Conservation (phyloP, 2,329 filamentous ascomycete genomes). For the Aschersonia sp. region DNA sequence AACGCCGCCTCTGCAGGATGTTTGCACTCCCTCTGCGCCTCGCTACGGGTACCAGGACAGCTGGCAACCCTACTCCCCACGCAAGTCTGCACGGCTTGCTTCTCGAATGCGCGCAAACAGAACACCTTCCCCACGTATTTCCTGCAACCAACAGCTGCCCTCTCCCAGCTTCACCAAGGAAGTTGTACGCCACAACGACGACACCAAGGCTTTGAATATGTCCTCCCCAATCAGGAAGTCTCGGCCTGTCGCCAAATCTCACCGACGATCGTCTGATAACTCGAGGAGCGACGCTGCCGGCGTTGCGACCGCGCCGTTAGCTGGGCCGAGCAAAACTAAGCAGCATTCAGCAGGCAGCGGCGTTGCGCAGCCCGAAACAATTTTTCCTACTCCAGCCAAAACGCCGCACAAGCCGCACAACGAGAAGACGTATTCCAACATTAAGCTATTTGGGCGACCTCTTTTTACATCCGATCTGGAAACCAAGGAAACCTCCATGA, state of each 20-base stretch:
- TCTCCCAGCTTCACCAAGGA: conserved; percentile 20
- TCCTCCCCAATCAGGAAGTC: conserved; percentile 37
- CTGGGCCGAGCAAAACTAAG: conserved; percentile 12
- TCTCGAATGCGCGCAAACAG: conserved; percentile 34
- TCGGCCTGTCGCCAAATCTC: conserved; percentile 29
- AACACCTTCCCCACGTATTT: conserved; percentile 38
- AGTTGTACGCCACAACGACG: conserved; percentile 11
- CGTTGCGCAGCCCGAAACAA: conserved; percentile 26
- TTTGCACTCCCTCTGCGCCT: conserved; percentile 55
- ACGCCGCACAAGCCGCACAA: conserved; percentile 53
- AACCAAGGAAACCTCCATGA: conserved; percentile 42
- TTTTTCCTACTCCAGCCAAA: conserved; percentile 68
- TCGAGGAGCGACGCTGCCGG: conserved; percentile 28
- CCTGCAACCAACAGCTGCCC: conserved; percentile 15
- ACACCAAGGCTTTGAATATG: conserved; percentile 25
- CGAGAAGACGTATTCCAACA: conserved; percentile 32
- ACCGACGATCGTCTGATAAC: conserved; percentile 29
- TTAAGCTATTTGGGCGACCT: conserved; percentile 42
- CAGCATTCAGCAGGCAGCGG: conserved; percentile 13
- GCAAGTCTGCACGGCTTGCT: conserved; percentile 53
- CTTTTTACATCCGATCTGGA: conserved; percentile 48
- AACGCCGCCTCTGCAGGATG: conserved; percentile 44
- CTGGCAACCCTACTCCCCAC: conserved; percentile 60
- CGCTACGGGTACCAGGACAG: conserved; percentile 51
- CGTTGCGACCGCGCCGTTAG: conserved; percentile 25